Conservation (phyloP, 2,329 filamentous ascomycete genomes). For the Clarireedia paspali region DNA sequence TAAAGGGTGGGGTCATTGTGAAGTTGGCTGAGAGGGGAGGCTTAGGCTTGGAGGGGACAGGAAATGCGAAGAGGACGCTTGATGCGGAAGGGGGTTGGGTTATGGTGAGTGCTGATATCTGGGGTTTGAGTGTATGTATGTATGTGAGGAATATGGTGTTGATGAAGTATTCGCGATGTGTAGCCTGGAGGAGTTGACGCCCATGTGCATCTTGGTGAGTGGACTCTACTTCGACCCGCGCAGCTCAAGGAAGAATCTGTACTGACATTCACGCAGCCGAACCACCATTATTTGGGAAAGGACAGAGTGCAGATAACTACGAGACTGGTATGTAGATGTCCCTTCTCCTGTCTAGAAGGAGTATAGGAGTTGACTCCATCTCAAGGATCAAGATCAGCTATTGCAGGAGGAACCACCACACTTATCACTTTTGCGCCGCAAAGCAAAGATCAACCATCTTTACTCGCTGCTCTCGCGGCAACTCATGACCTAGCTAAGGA, state of each 20-base stretch:
- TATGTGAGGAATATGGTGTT: background rate
- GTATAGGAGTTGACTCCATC: background rate
- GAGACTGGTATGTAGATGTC: constrained; percentile 5
- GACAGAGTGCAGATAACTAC: constrained; percentile 7
- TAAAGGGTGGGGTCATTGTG: background rate
- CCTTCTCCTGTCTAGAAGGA: background rate
- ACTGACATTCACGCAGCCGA: background rate
- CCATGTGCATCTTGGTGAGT: background rate
- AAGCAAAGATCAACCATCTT: constrained; percentile 35
- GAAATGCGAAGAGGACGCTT: background rate
- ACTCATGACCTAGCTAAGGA: constrained; percentile 36
- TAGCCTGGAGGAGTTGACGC: background rate
- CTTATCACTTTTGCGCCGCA: constrained; percentile 49
- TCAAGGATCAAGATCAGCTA: constrained; percentile 24
- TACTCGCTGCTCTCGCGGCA: constrained; percentile 35
- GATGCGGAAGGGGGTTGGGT: background rate
- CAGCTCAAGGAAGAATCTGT: background rate
- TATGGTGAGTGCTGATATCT: background rate
- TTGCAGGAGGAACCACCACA: constrained; percentile 52
- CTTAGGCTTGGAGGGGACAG: background rate
- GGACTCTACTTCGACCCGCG: background rate
- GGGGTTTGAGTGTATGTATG: background rate
- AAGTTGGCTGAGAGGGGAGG: background rate
- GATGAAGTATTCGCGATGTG: background rate
- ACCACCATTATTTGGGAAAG: constrained; percentile 7